A percentile compares a stretch with the other conserved stretches of the same genome.
phyloP scores from a whole-genome alignment of 73 alveolate species.

The Effrenium voratum region DNA sequence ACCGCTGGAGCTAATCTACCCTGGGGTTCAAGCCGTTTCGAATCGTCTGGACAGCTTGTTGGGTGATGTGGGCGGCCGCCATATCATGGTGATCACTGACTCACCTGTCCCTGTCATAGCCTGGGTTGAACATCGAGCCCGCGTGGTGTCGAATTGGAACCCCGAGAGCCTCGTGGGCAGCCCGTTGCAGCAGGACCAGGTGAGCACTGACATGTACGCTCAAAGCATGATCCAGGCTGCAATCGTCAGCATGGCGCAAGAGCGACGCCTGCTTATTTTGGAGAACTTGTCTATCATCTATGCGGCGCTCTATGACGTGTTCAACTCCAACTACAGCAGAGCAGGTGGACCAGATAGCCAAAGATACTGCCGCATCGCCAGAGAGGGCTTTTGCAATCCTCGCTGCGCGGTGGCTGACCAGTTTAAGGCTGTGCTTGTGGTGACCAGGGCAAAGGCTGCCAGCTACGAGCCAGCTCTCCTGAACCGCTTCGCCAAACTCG shows the following conservation, averaged over 20 bases:
- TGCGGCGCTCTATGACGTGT: slow-evolving; percentile 46
- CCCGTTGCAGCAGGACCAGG: slow-evolving; percentile 10
- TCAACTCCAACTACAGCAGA: slow-evolving; percentile 62
- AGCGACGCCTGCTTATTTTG: neutral
- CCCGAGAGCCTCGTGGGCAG: slow-evolving; percentile 38
- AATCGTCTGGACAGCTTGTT: slow-evolving; percentile 29
- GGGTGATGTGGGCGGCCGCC: slow-evolving; percentile 74
- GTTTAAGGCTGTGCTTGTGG: slow-evolving; percentile 54
- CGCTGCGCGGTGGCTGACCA: slow-evolving; percentile 62
- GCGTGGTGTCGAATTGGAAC: slow-evolving; percentile 7
- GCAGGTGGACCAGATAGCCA: slow-evolving; percentile 41
- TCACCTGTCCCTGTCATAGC: slow-evolving; percentile 52
- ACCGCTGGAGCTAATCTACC: neutral
- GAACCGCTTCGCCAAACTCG: slow-evolving; percentile 48
- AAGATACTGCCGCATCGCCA: slow-evolving; percentile 36
- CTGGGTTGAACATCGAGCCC: slow-evolving; percentile 39
- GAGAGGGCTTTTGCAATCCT: slow-evolving; percentile 40
- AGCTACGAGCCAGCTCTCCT: slow-evolving; percentile 27
- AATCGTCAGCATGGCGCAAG: slow-evolving; percentile 60
- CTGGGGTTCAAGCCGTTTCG: neutral
- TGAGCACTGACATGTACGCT: slow-evolving; percentile 48
- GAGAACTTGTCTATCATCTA: slow-evolving; percentile 29
- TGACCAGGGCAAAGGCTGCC: slow-evolving; percentile 16
- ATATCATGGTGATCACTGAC: slow-evolving; percentile 37
- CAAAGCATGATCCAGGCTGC: slow-evolving; percentile 51